phyloP scores from a whole-genome alignment of 1,139 yeast species.

The Blastobotrys persicus region DNA sequence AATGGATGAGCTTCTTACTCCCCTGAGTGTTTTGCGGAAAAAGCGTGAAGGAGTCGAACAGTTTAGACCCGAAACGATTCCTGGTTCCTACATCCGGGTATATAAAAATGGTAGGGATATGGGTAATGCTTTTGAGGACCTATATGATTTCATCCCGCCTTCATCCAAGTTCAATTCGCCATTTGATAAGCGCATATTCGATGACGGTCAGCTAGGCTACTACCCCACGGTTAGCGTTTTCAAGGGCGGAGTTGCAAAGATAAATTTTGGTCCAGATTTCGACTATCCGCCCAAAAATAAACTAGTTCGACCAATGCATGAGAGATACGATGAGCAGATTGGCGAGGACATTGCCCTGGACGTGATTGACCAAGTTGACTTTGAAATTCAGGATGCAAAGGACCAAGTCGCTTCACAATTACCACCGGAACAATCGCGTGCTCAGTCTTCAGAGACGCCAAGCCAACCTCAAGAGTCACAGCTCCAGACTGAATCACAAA shows the following conservation, averaged over 20 bases:
- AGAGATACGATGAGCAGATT: constrained; percentile 64
- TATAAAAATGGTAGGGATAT: constrained; percentile 72
- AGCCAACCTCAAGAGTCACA: neutral
- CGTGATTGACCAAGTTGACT: constrained; percentile 79
- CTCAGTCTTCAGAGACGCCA: too few species aligned
- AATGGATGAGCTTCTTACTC: constrained; percentile 74
- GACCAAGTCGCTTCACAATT: neutral
- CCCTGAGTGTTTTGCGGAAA: constrained; percentile 37
- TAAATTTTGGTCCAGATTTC: constrained; percentile 71
- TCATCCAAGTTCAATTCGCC: constrained; percentile 42
- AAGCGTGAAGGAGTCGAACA: constrained; percentile 22
- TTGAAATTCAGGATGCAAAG: constrained; percentile 49
- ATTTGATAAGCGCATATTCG: constrained; percentile 33
- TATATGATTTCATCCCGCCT: constrained; percentile 81
- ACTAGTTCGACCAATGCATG: constrained; percentile 47
- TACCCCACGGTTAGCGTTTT: constrained; percentile 87
- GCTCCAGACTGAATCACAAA: neutral
- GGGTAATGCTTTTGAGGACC: constrained; percentile 64
- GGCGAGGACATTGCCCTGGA: constrained; percentile 86
- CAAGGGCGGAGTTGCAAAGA: constrained; percentile 69
- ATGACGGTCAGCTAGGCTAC: constrained; percentile 87
- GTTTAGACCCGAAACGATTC: constrained; percentile 39
- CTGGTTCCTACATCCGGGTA: constrained; percentile 58
- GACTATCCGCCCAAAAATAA: constrained; percentile 40
- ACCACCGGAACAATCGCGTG: neutral